Conservation (phyloP, 208 protist genomes). For the Trypanosomatidae sp. region DNA sequence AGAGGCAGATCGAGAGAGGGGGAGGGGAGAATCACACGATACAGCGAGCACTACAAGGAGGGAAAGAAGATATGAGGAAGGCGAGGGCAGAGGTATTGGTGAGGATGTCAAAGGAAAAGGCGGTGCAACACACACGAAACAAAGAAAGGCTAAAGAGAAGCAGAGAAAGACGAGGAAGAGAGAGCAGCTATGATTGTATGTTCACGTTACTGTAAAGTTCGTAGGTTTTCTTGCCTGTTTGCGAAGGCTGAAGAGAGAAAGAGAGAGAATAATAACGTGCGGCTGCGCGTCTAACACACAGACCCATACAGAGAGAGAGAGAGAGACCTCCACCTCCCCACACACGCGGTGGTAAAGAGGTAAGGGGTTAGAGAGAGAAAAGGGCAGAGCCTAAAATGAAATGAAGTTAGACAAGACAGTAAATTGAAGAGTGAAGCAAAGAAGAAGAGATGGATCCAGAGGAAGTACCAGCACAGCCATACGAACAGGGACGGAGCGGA, state of each 20-base stretch:
- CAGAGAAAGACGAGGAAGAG: background rate
- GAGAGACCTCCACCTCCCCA: background rate
- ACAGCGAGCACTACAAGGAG: too few relatives aligned
- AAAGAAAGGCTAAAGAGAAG: background rate
- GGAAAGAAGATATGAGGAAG: background rate
- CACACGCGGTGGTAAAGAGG: background rate
- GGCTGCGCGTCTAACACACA: background rate
- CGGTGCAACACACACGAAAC: background rate
- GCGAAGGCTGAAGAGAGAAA: background rate
- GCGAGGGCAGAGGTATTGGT: background rate
- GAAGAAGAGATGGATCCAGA: background rate
- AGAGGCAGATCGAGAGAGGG: background rate
- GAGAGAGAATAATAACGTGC: conserved; percentile 1
- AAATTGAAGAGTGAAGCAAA: background rate
- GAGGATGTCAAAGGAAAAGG: background rate
- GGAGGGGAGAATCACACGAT: background rate
- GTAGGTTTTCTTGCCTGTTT: background rate
- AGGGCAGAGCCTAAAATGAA: background rate
- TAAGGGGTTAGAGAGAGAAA: background rate
- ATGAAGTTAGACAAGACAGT: background rate
- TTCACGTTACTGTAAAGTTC: background rate
- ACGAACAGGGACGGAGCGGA: background rate
- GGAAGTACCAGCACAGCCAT: too few relatives aligned
- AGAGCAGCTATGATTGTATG: background rate
- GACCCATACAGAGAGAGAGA: background rate